Evolutionary conservation across 306 rosid genomes (phyloP).

Genomic region (Alnus glutinosa): DNA sequence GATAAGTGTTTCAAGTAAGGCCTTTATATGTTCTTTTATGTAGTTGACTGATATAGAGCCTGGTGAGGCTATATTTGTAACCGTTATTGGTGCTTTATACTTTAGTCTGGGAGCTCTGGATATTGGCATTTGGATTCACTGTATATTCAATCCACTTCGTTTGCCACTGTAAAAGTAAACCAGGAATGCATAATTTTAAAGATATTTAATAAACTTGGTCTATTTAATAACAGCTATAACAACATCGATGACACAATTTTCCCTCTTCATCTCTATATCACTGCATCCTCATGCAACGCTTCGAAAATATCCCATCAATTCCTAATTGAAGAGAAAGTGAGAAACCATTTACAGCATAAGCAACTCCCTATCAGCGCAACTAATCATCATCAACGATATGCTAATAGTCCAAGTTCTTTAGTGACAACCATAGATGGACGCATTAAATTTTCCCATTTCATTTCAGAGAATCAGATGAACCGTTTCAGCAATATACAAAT

Average conservation of each 20-base stretch:
- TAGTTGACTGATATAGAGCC: too few relatives aligned
- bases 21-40: too few relatives aligned
- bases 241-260: not conserved
- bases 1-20: constrained; percentile 10
- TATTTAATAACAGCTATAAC: too few relatives aligned
- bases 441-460: constrained; percentile 45
- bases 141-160: too few relatives aligned
- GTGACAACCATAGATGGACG: constrained; percentile 14
- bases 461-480: constrained; percentile 36
- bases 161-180: too few relatives aligned
- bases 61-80: too few relatives aligned
- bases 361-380: constrained; percentile 21
- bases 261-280: not conserved
- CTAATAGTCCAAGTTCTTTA: constrained; percentile 22
- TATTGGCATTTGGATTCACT: too few relatives aligned
- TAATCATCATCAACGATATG: constrained; percentile 11
- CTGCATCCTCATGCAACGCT: not conserved
- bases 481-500: constrained; percentile 37
- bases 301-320: not conserved
- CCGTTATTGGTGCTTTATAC: too few relatives aligned
- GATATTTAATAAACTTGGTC: too few relatives aligned
- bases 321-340: not conserved
- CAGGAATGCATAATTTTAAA: too few relatives aligned
- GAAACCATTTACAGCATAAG: constrained; percentile 7
- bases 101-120: too few relatives aligned